Base-by-base conservation (phyloP, 2,329 filamentous ascomycete species). In the Fusarium phyllophilum region DNA sequence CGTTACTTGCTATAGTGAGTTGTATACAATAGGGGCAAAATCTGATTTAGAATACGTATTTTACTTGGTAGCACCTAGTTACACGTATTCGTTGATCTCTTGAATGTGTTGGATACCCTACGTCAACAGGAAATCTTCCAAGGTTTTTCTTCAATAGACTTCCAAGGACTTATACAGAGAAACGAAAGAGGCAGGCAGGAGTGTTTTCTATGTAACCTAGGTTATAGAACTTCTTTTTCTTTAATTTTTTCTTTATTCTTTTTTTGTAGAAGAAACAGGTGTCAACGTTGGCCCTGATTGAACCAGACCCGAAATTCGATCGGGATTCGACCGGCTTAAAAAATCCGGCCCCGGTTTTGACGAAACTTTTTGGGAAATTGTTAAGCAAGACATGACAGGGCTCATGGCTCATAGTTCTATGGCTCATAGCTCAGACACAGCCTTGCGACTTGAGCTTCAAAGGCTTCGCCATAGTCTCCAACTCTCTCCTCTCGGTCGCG, bases 301-400 rank as follows among this genome's bases (percentile, higher is more conserved):
- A 41, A 14, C 29, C 54, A 26, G 65, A 56, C 31, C 56, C 38
- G 55, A 41, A 29, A 34, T 52, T 65, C 22, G 41, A 45, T 60
- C 73, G 57, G 62, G 31, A 66, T 64, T 70, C 69, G 67, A 62
- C 68, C 62, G 67, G 44, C 51, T 49, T 22, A 45, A 42, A 44
- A 70, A 70, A 66, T 55, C 60, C 67, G 59, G 33, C 51, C n/a
- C 67, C 59, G 38, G 29, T 69, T 70, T 65, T 52, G 33, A 52
- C 31, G 39, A 39, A 64, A 52, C 24, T 65, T 70, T 54, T 36
- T 6, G 65, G 49, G 57, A 68, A 74, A 70, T 75, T 73, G 68
- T 62, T 67, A 45, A 62, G 63, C 42, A 41, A 51, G 39, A 34
- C 66, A 72, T 52, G 31, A 52, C 48, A 24, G 48, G 70, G 71